These are phyloP conservation scores for Maudiozyma saulgeensis DNA, from an alignment of 805 yeast genomes.

Conservation along the genomic window DNA sequence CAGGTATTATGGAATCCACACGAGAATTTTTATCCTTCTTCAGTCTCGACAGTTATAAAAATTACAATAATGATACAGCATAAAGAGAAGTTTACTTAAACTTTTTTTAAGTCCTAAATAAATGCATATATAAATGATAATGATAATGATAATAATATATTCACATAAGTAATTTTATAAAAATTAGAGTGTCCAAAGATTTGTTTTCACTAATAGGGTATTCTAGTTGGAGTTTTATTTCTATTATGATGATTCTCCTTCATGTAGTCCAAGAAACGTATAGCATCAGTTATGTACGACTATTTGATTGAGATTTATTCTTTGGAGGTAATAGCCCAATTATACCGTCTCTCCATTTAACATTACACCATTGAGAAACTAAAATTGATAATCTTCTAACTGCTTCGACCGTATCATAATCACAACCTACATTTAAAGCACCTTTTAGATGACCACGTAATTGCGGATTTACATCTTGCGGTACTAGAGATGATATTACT, in stretches of 20 bases:
- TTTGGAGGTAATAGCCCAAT: slow-evolving; percentile 18
- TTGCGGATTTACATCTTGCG: slow-evolving; percentile 91
- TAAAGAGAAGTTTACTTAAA: not conserved
- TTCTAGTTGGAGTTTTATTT: no score
- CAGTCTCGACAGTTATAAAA: slow-evolving; percentile 1
- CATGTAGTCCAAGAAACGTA: no score
- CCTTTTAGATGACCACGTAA: slow-evolving; percentile 85
- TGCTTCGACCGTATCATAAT: slow-evolving; percentile 50
- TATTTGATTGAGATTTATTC: not conserved
- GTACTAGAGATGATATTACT: slow-evolving; percentile 70
- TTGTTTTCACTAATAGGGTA: no score
- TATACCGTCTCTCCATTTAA: slow-evolving; percentile 40
- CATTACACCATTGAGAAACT: slow-evolving; percentile 66
- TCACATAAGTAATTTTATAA: no score
- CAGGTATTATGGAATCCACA: slow-evolving; percentile 3
- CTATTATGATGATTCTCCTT: no score
- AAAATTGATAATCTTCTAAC: slow-evolving; percentile 54
- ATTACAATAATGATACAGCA: not conserved
- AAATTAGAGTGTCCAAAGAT: no score
- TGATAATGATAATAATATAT: no score
- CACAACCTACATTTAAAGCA: slow-evolving; percentile 70
- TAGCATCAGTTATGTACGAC: no score
- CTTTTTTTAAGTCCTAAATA: not conserved
- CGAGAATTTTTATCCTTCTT: slow-evolving; percentile 5
- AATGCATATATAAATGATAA: not conserved